Evolutionary conservation across 2,329 filamentous ascomycete species (phyloP).

Genomic region (Pleochaeta shiraiana): DNA sequence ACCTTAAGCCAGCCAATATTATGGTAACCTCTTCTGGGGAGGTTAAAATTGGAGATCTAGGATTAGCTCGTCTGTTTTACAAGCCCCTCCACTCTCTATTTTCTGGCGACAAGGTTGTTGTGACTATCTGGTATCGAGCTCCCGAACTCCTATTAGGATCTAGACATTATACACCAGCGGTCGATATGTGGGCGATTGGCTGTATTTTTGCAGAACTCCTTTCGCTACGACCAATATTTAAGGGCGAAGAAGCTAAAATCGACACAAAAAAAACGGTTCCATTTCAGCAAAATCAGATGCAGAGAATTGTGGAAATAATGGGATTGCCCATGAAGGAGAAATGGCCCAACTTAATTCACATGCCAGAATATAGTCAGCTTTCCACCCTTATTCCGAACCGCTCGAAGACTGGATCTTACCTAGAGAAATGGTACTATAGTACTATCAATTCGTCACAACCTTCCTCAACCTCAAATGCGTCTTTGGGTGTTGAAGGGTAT

Average conservation of each 20-base stretch:
- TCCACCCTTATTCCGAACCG: slow-evolving; percentile 28
- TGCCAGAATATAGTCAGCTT: slow-evolving; percentile 71
- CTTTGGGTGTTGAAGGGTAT: slow-evolving; percentile 55
- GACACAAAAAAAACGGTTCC: slow-evolving; percentile 95
- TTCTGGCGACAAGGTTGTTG: slow-evolving; percentile 90
- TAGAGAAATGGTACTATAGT: slow-evolving; percentile 65
- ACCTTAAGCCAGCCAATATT: slow-evolving; percentile 96
- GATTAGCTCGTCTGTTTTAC: slow-evolving; percentile 77
- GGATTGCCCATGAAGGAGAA: slow-evolving; percentile 72
- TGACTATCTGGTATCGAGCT: slow-evolving; percentile 97
- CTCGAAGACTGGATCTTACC: slow-evolving; percentile 19
- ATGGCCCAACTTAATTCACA: slow-evolving; percentile 66
- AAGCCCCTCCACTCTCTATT: slow-evolving; percentile 86
- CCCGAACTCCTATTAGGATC: slow-evolving; percentile 82
- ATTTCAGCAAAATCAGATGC: slow-evolving; percentile 97
- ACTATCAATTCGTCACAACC: slow-evolving; percentile 34
- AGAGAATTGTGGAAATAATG: slow-evolving; percentile 94
- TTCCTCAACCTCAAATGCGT: slow-evolving; percentile 26
- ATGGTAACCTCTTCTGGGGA: slow-evolving; percentile 84
- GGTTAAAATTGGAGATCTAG: slow-evolving; percentile 88
- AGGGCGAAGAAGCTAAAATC: slow-evolving; percentile 98
- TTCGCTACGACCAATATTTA: slow-evolving; percentile 84
- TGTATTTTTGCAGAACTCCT: slow-evolving; percentile 95
- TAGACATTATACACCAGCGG: slow-evolving; percentile 90
- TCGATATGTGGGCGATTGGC: slow-evolving; percentile 94